phyloP scores from a whole-genome alignment of 1,139 yeast genomes.

The Taphrina flavorubra region DNA sequence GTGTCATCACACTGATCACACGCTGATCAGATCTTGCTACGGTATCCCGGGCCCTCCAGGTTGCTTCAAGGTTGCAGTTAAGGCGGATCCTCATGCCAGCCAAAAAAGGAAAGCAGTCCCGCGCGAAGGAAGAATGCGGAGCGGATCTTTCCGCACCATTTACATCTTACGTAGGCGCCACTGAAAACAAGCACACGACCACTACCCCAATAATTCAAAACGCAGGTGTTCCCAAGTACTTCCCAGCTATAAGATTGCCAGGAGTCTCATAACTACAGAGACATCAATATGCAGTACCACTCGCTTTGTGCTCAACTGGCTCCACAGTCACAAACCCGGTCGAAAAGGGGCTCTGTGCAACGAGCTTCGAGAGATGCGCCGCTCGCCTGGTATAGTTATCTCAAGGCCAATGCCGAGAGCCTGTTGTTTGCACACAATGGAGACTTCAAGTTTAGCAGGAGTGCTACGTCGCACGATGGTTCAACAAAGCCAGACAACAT shows the following conservation, averaged over 20 bases:
- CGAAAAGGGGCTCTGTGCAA: neutral
- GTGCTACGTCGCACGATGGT: constrained; percentile 13
- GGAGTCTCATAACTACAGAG: neutral
- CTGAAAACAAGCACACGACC: neutral
- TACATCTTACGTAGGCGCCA: neutral
- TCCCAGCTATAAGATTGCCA: neutral
- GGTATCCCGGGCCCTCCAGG: too few species aligned
- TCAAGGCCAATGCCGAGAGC: constrained; percentile 20
- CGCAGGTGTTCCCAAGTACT: neutral
- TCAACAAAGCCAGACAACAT: neutral
- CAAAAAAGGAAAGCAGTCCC: neutral
- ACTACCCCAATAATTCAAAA: neutral
- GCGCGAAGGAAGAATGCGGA: neutral
- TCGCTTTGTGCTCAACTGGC: constrained; percentile 20
- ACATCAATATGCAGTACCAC: constrained; percentile 18
- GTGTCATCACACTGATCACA: too few species aligned
- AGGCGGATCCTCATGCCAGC: too few species aligned
- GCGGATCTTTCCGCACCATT: neutral
- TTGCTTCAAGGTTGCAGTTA: too few species aligned
- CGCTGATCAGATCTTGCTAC: too few species aligned
- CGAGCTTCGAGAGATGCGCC: constrained; percentile 17
- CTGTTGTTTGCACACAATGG: neutral
- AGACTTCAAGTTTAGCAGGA: constrained; percentile 10
- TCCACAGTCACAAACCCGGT: neutral
- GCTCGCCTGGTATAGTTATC: constrained; percentile 12